These are phyloP conservation scores for Sporothrix humicola DNA, from an alignment of 2,329 filamentous ascomycete species.

Conservation along the genomic window DNA sequence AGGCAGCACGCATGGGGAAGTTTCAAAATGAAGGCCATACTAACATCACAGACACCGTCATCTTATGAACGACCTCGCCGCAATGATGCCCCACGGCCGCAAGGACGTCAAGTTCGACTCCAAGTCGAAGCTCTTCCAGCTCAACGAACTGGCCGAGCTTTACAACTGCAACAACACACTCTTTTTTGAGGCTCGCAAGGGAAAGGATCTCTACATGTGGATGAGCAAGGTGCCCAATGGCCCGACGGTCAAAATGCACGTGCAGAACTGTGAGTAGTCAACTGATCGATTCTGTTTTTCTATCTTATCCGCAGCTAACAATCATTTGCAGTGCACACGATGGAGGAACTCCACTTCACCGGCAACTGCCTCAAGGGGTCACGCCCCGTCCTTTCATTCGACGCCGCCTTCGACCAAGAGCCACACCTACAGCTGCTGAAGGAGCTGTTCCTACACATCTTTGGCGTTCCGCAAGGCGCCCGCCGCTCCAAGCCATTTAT, in stretches of 20 bases:
- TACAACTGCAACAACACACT: constrained; percentile 90
- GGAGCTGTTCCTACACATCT: constrained; percentile 86
- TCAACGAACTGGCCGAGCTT: constrained; percentile 76
- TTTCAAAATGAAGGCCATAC: background rate
- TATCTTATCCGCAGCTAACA: background rate
- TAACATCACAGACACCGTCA: constrained; percentile 75
- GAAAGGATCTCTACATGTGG: constrained; percentile 93
- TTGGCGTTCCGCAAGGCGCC: constrained; percentile 87
- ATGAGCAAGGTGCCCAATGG: constrained; percentile 88
- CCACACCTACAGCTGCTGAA: constrained; percentile 84
- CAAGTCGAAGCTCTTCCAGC: constrained; percentile 82
- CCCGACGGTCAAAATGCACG: constrained; percentile 66
- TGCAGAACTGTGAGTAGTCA: constrained; percentile 69
- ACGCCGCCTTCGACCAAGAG: constrained; percentile 80
- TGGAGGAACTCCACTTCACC: constrained; percentile 95
- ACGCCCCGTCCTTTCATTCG: constrained; percentile 88
- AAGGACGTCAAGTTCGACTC: constrained; percentile 98
- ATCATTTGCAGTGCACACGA: constrained; percentile 74
- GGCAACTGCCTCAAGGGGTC: constrained; percentile 97
- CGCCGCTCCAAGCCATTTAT: constrained; percentile 94
- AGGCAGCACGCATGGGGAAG: too few species aligned
- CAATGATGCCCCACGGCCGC: constrained; percentile 86
- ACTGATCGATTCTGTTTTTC: background rate
- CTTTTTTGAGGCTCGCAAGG: constrained; percentile 95
- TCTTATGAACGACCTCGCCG: constrained; percentile 84